Base-by-base conservation (phyloP, 345 rosid genomes). In the Aquilaria sinensis region DNA sequence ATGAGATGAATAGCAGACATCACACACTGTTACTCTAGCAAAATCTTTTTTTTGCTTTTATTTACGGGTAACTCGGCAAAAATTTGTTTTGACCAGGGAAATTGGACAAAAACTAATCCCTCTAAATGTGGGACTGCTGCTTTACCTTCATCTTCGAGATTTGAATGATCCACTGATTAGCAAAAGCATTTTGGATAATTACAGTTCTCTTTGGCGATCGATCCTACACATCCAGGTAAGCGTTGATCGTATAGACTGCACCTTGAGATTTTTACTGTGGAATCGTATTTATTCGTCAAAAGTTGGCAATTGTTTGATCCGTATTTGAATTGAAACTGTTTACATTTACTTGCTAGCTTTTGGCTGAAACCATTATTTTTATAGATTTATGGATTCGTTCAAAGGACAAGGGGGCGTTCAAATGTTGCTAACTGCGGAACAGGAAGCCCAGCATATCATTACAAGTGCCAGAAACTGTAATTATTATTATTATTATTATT, bases 341-440 rank as follows among this genome's bases (percentile, higher is more conserved):
- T 5, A 12, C 31, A 8, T 4, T 12, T 12, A 61, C 10, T 29
- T 41, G 15, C 13, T 43, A 3, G 23, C 23, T 16, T 16, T 16
- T 16, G 23, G 23, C 23, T 37, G 4, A 57, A 45, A n/a, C 33
- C 14, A 47, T 32, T 16, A 8, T 9, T 29, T 12, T 8, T 12
- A 16, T 16, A 16, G 23, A 16, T 16, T 14, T 12, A 71, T 77
- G 85, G 85, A 78, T 31, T 67, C 85, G n/a, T 69, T 77, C 46
- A 75, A 73, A 66, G 80, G 81, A 9, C 85, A 37, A 37, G 88
- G 83, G 72, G 85, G 88, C 64, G 80, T 83, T 70, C 88, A 80
- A 62, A 70, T 74, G 80, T 70, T 83, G 68, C 62, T 83, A 23
- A 67, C 60, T 31, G 88, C 85, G 23, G 88, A 83, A 48, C 81